phyloP scores from a whole-genome alignment of 75 land plant genomes.

The Isoetes taiwanensis region DNA sequence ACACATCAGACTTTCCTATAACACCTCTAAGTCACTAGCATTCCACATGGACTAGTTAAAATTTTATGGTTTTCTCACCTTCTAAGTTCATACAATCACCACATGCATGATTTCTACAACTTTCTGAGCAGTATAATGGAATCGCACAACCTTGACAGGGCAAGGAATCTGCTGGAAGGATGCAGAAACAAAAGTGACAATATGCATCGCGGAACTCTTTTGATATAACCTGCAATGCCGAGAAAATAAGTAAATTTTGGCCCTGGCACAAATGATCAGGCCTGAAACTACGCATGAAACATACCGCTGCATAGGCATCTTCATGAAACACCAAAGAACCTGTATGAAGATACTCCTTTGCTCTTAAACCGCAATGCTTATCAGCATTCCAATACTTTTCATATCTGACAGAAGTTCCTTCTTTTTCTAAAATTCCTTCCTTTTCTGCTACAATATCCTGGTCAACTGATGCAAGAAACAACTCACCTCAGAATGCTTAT shows the following conservation, averaged over 20 bases:
- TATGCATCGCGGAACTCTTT: slow-evolving; percentile 57
- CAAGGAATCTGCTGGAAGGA: slow-evolving; percentile 50
- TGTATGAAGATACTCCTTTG: neutral
- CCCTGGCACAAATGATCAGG: neutral
- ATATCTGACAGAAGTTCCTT: too few relatives aligned
- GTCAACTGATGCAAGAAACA: too few relatives aligned
- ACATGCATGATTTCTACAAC: slow-evolving; percentile 36
- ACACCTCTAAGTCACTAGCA: neutral
- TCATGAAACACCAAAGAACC: slow-evolving; percentile 11
- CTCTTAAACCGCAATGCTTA: slow-evolving; percentile 12
- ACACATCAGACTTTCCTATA: slow-evolving; percentile 10
- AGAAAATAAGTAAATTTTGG: slow-evolving; percentile 16
- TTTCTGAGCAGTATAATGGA: slow-evolving; percentile 49
- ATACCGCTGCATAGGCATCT: slow-evolving; percentile 18
- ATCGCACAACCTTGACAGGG: slow-evolving; percentile 52
- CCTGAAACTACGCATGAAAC: neutral
- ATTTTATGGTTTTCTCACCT: neutral
- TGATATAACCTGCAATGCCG: slow-evolving; percentile 41
- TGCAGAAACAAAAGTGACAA: slow-evolving; percentile 65
- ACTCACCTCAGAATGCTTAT: too few relatives aligned
- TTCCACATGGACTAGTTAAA: neutral
- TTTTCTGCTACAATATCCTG: too few relatives aligned
- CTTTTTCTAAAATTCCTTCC: too few relatives aligned
- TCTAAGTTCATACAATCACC: slow-evolving; percentile 13
- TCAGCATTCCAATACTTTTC: slow-evolving; percentile 9